phyloP scores from a whole-genome alignment of 768 basidiomycete species.

The Mrakia gelida region DNA sequence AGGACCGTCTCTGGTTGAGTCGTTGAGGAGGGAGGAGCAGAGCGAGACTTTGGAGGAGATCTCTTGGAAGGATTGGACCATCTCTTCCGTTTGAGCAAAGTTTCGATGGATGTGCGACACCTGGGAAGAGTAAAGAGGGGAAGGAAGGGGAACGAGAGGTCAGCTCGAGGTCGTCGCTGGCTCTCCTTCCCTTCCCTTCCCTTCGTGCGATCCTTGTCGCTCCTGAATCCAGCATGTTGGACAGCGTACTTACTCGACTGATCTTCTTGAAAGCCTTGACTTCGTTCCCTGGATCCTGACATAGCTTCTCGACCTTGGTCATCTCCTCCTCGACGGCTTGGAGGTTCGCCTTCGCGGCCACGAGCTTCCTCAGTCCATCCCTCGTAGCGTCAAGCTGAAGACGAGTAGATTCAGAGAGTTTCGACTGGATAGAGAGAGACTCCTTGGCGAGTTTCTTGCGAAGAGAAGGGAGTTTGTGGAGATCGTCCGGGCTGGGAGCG shows the following conservation, averaged over 20 bases:
- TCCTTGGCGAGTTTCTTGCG: constrained; percentile 95
- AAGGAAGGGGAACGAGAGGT: neutral
- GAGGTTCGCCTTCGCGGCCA: constrained; percentile 54
- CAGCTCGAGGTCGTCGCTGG: neutral
- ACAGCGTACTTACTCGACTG: constrained; percentile 60
- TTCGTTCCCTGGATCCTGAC: constrained; percentile 66
- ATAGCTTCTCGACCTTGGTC: constrained; percentile 69
- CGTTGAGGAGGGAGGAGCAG: constrained; percentile 69
- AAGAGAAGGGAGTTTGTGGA: constrained; percentile 78
- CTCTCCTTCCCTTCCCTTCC: neutral
- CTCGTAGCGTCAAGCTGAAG: constrained; percentile 87
- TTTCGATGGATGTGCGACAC: constrained; percentile 94
- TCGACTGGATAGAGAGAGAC: constrained; percentile 85
- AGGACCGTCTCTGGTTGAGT: constrained; percentile 68
- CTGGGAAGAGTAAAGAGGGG: constrained; percentile 49
- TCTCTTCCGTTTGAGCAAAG: constrained; percentile 90
- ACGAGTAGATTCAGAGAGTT: constrained; percentile 84
- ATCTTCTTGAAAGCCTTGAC: constrained; percentile 93
- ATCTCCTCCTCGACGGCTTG: constrained; percentile 82
- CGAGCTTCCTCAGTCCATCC: constrained; percentile 57
- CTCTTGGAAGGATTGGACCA: constrained; percentile 87
- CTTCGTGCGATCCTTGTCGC: neutral
- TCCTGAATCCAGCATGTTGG: neutral
- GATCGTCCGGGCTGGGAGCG: constrained; percentile 50
- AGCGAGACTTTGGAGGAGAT: constrained; percentile 80